Evolutionary conservation across 768 basidiomycete species (phyloP), one percentile per base, ranked within the genome.

Genomic region (Postia placenta): DNA sequence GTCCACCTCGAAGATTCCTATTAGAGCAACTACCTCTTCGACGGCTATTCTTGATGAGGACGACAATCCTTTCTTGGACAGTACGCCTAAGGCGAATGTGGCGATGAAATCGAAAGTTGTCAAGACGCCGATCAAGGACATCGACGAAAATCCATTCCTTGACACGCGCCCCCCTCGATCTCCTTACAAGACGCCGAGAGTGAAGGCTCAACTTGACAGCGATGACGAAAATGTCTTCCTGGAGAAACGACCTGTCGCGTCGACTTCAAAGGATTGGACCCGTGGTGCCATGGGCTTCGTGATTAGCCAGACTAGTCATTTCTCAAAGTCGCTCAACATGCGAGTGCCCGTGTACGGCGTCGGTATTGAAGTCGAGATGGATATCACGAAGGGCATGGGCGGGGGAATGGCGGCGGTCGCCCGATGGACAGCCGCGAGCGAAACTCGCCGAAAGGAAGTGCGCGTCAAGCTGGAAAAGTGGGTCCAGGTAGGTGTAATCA

Each of bases 401-500:
- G 80, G 77, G 39, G 87, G 89, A n/a, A 91, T 92, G 85, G 87
- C 87, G 30, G 86, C 89, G 24, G 86, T 92, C 38, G 89, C 90
- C 45, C 79, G 87, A 48, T 92, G 90, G 90, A 90, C 90, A 2
- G 79, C 85, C 24, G 80, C 73, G 38, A 68, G 76, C 30, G 85
- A 87, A 47, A 67, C 67, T 27, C 78, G 90, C 47, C 77, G 81
- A 47, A 67, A 71, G 47, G 69, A 78, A 46, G 74, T 91, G 54
- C 70, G 70, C 22, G 53, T 61, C 15, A 92, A 87, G 59, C 66
- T 92, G 26, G 67, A 77, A 35, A 60, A 66, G 36, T 92, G 90
- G 90, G 63, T 67, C 3, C 67, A 81, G 69, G 88, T 85, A 60
- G 25, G 74, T 26, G 17, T 44, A n/a, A 4, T 40, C 19, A 23